Conservation (phyloP, 2,329 filamentous ascomycete species). For the Aspergillus candidus region DNA sequence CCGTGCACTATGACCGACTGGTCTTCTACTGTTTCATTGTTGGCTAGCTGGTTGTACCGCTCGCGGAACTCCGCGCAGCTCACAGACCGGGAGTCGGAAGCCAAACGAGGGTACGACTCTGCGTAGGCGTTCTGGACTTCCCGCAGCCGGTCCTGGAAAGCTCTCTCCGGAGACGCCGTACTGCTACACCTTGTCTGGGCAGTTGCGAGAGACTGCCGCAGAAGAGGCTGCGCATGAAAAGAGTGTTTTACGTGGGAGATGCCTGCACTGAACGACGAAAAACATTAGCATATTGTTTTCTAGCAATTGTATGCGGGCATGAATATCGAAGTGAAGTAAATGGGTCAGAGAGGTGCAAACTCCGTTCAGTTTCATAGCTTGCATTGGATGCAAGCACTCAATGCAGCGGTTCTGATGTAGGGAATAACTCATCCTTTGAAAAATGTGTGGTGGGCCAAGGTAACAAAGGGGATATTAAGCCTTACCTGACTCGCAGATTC, state of each 20-base stretch:
- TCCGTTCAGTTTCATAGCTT: slow-evolving; percentile 41
- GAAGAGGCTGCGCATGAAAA: background rate
- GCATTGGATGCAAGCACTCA: slow-evolving; percentile 46
- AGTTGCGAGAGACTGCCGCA: background rate
- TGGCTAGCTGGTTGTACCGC: slow-evolving; percentile 31
- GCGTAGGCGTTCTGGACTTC: slow-evolving; percentile 30
- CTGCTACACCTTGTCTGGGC: slow-evolving; percentile 20
- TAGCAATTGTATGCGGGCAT: background rate
- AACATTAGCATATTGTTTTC: slow-evolving; percentile 17
- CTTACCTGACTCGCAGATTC: slow-evolving; percentile 31
- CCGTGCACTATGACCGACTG: slow-evolving; percentile 38
- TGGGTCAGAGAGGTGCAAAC: slow-evolving; percentile 14
- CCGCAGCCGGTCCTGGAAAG: slow-evolving; percentile 32
- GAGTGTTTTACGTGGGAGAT: slow-evolving; percentile 6
- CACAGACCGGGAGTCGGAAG: slow-evolving; percentile 24
- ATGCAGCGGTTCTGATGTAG: slow-evolving; percentile 61
- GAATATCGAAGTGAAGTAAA: background rate
- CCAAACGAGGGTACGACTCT: slow-evolving; percentile 36
- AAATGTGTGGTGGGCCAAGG: slow-evolving; percentile 3
- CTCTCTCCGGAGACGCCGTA: slow-evolving; percentile 27
- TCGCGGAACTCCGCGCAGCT: slow-evolving; percentile 33
- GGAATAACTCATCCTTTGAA: slow-evolving; percentile 40
- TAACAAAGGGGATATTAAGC: slow-evolving; percentile 6
- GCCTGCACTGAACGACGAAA: slow-evolving; percentile 21
- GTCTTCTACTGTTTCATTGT: slow-evolving; percentile 36